phyloP scores from a whole-genome alignment of 1,284 basidiomycete genomes.

The Anthracocystis panici-leucophaei region DNA sequence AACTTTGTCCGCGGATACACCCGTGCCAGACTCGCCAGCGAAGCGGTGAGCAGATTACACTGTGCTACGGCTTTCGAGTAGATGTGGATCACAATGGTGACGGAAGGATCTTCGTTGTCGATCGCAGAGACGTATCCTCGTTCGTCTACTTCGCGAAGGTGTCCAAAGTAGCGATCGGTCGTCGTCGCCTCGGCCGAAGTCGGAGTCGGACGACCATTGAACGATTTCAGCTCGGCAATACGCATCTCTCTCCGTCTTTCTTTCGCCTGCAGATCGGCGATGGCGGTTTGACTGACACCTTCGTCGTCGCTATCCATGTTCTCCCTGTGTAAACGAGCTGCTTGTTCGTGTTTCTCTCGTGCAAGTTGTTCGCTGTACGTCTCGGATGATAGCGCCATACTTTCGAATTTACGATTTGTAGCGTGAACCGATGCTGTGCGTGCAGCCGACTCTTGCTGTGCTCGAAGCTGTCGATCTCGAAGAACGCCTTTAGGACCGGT shows the following conservation, averaged over 20 bases:
- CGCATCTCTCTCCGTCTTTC: conserved; percentile 45
- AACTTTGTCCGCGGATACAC: conserved; percentile 59
- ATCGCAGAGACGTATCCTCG: conserved; percentile 57
- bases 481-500: conserved; percentile 63
- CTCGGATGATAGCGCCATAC: conserved; percentile 37
- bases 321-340: conserved; percentile 9
- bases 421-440: conserved; percentile 24
- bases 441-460: conserved; percentile 17
- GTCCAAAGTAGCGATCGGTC: conserved; percentile 53
- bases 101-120: conserved; percentile 47
- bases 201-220: conserved; percentile 3
- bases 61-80: conserved; percentile 58
- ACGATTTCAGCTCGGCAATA: conserved; percentile 46
- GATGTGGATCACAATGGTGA: conserved; percentile 60
- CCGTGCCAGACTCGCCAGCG: conserved; percentile 52
- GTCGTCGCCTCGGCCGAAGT: neutral
- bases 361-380: conserved; percentile 50
- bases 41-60: conserved; percentile 50
- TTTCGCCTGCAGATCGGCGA: conserved; percentile 48
- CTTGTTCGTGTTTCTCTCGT: conserved; percentile 28
- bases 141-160: conserved; percentile 60
- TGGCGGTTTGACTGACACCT: conserved; percentile 30
- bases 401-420: conserved; percentile 45
- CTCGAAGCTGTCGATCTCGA: conserved; percentile 42
- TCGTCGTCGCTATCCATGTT: conserved; percentile 26